A percentile compares a stretch with the other conserved stretches of the same genome.
Evolutionary conservation across 2,329 filamentous ascomycete species (phyloP).

Genomic region (Fusarium poae): DNA sequence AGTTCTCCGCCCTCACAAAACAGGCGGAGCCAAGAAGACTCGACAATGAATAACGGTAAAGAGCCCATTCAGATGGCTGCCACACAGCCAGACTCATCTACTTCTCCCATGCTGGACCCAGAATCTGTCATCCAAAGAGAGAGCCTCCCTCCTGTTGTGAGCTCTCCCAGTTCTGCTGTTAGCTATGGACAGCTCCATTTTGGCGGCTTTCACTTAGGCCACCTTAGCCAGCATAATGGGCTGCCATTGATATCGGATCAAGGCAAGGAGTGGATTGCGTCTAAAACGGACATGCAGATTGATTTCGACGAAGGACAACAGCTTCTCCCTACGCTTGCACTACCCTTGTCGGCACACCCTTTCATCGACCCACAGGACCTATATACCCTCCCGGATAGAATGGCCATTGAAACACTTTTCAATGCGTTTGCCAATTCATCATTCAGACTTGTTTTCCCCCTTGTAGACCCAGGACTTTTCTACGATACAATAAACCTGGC

Average conservation of each 20-base stretch:
- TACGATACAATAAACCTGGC: constrained; percentile 59
- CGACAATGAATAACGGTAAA: background rate
- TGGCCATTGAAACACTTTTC: constrained; percentile 47
- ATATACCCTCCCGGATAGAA: constrained; percentile 42
- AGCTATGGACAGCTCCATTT: constrained; percentile 46
- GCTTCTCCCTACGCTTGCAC: background rate
- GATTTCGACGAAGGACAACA: background rate
- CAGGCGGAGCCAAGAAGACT: background rate
- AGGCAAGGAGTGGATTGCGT: constrained; percentile 40
- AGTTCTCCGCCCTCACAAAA: constrained; percentile 3
- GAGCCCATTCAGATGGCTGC: background rate
- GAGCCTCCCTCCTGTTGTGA: constrained; percentile 3
- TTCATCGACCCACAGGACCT: constrained; percentile 11
- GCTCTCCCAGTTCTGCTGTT: constrained; percentile 24
- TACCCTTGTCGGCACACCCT: background rate
- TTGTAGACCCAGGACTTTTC: constrained; percentile 63
- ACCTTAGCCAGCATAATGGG: constrained; percentile 46
- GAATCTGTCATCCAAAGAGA: constrained; percentile 1
- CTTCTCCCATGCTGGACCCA: constrained; percentile 12
- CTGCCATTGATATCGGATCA: constrained; percentile 41
- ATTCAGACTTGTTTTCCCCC: constrained; percentile 61
- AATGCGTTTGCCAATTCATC: constrained; percentile 48
- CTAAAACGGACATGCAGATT: constrained; percentile 38
- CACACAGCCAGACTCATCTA: background rate
- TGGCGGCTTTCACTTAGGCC: constrained; percentile 42